A percentile compares a stretch with the other conserved stretches of the same genome.
Conservation (phyloP, 2,329 filamentous ascomycete species). For the Akanthomyces uredinophilus region DNA sequence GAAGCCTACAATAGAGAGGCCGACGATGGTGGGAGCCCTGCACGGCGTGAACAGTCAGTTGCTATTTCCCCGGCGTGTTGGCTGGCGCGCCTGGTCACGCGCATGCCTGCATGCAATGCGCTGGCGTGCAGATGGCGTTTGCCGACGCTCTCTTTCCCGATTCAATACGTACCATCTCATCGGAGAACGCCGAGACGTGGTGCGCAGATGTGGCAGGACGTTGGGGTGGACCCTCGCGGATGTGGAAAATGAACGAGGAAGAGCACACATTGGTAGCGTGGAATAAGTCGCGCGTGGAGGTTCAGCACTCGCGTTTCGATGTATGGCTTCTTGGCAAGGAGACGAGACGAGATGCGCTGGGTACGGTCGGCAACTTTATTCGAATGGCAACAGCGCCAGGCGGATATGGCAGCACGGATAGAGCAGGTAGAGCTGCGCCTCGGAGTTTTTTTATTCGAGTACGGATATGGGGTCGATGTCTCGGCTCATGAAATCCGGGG, state of each 20-base stretch:
- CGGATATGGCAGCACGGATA: neutral
- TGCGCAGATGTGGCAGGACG: slow-evolving; percentile 29
- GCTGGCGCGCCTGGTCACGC: neutral
- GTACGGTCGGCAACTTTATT: neutral
- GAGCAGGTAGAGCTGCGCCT: neutral
- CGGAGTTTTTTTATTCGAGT: neutral
- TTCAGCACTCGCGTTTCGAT: neutral
- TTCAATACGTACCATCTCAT: slow-evolving; percentile 27
- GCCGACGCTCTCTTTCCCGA: neutral
- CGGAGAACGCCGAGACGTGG: slow-evolving; percentile 22
- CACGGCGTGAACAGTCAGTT: slow-evolving; percentile 5
- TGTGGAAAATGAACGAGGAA: slow-evolving; percentile 28
- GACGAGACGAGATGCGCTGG: neutral
- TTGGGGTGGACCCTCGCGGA: slow-evolving; percentile 30
- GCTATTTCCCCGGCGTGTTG: neutral
- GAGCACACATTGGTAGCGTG: slow-evolving; percentile 15
- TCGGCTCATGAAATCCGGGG: slow-evolving; percentile 5
- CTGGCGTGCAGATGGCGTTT: neutral
- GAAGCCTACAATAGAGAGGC: slow-evolving; percentile 30
- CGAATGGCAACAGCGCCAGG: neutral
- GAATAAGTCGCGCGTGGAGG: neutral
- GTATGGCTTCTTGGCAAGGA: neutral
- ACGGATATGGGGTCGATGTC: neutral
- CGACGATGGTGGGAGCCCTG: slow-evolving; percentile 30
- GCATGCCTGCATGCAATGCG: neutral